Base-by-base conservation (phyloP, 2,329 filamentous ascomycete genomes). In the Ceratocystiopsis sp. region DNA sequence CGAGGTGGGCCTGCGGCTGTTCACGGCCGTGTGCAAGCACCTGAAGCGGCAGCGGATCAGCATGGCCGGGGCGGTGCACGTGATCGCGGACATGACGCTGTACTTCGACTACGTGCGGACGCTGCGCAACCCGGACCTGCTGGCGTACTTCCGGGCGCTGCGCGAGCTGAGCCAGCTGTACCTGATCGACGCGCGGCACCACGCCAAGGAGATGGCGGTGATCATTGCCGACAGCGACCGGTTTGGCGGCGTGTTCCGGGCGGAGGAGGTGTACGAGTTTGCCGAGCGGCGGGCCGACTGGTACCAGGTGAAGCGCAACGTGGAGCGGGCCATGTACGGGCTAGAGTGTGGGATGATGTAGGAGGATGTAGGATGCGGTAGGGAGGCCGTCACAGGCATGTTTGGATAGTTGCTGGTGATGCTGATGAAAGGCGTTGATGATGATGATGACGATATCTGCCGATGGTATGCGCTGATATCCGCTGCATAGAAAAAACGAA, bases 261-360 rank as follows among this genome's bases (percentile, higher is more conserved):
- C 89, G 0, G 91, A 98, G 59, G 91, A 98, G 65, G 91, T 96
- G 4, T 94, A 94, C 55, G 89, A 96, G 65, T 98, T 93, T 64
- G 91, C 89, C 1, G 86, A 95, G 61, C 68, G 91, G 51, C 69
- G 91, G 52, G 87, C 87, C 41, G 91, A 98, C 63, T 98, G 91
- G 91, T 94, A 91, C 58, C 72, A 80, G 52, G 84, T 98, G 12
- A 82, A 81, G 64, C 76, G 74, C 50, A 77, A 86, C 49, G 91
- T 98, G 7, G 91, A 98, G 67, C 80, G 83, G 61, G 86, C 86
- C 48, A 95, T 98, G 86, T 96, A 95, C 62, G 91, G 91, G 5
- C 75, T 94, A 58, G 89, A 91, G 47, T 98, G 91, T 60, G 59
- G 58, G 38, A 56, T 93, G 37, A 96, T 95, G 86, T 96, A 44